Base-by-base conservation (phyloP, 2,329 filamentous ascomycete genomes). In the Botryotinia calthae region DNA sequence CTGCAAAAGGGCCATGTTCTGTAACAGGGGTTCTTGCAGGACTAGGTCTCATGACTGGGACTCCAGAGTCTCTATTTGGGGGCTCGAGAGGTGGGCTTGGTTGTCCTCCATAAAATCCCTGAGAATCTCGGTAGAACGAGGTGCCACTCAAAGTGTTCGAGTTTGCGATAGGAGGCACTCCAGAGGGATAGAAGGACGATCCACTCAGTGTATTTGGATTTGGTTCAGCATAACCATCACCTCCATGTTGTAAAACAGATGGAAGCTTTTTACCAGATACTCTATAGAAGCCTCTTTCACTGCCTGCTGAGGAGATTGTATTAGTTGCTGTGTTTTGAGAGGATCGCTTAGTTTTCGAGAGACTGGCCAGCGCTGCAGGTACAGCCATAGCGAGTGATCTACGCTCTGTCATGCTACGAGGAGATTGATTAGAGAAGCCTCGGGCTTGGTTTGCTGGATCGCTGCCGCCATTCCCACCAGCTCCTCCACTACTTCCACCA, bases 191-290 rank as follows among this genome's bases (percentile, higher is more conserved):
- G 74, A 85, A 88, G 1, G 87, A 87, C 64, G 82, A 82, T 51
- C 83, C 84, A 76, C 86, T 89, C 77, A 85, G 62, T 80, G 83
- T 77, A 78, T 82, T 77, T 61, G 76, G 16, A 74, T 79, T 75
- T 66, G 76, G 75, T 48, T 75, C 75, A 51, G 85, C 85, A 80
- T 89, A 91, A 1, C 89, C 89, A 78, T 91, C 89, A 9, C 89
- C 89, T 22, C 89, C 89, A 64, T 84, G 84, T 73, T 88, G 84
- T 54, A 91, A 81, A 16, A 91, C 89, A 2, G 90, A 89, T 5
- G 88, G 87, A 72, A 92, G 80, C 78, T 91, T 91, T 77, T 86
- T 86, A 74, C 90, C 90, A 9, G 89, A 90, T 2, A 92, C 86
- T 44, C 89, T 87, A 75, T 90, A 87, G 79, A 92, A 92, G 0